These are phyloP conservation scores for Saccharomycopsis sp. DNA, from an alignment of 805 yeast genomes.

Conservation along the genomic window DNA sequence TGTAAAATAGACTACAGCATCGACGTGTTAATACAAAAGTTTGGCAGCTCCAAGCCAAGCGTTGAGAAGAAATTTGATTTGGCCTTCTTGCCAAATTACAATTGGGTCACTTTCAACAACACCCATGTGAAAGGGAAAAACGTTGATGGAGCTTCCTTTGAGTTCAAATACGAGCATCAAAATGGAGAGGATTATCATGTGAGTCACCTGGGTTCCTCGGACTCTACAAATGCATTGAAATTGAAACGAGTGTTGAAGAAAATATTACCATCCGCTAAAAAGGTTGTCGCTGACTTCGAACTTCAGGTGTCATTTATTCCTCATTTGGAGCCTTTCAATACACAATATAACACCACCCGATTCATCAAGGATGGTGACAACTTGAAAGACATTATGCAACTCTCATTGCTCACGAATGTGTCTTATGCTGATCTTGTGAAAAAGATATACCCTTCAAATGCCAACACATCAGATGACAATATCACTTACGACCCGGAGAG, in stretches of 20 bases:
- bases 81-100: constrained; percentile 17
- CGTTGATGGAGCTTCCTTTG: constrained; percentile 1
- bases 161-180: constrained; percentile 12
- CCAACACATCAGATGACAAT: constrained; percentile 4
- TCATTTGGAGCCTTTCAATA: constrained; percentile 17
- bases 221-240: not conserved
- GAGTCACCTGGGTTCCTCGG: too few species aligned
- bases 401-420: constrained; percentile 11
- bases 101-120: constrained; percentile 14
- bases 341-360: constrained; percentile 12
- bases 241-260: constrained; percentile 11
- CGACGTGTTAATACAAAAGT: constrained; percentile 12
- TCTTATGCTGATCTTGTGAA: constrained; percentile 13
- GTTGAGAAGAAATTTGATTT: constrained; percentile 6
- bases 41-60: constrained; percentile 11
- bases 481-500: constrained; percentile 13
- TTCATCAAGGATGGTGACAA: constrained; percentile 15
- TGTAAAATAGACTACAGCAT: constrained; percentile 14
- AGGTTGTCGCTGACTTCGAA: constrained; percentile 6
- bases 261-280: constrained; percentile 3
- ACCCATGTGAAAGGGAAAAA: constrained; percentile 2
- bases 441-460: constrained; percentile 6
- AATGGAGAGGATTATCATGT: not conserved
- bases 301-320: constrained; percentile 13
- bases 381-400: constrained; percentile 6